A percentile compares a stretch with the other conserved stretches of the same genome.
phyloP scores from a whole-genome alignment of 2,329 filamentous ascomycete species.

The Cladosporium velox region DNA sequence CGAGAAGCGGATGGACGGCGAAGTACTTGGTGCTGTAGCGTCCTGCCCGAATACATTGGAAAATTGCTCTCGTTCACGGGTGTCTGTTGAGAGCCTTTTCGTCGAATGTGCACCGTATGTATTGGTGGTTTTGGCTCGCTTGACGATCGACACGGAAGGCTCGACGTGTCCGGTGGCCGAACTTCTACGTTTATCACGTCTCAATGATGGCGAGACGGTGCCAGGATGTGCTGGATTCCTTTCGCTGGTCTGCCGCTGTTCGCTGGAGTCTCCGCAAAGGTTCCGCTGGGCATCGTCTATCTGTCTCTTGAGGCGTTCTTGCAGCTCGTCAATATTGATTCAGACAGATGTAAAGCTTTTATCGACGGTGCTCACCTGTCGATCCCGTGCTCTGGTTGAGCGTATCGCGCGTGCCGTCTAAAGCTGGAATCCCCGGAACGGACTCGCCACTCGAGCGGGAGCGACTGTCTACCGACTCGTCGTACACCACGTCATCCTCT shows the following conservation, averaged over 20 bases:
- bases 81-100: neutral
- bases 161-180: slow-evolving; percentile 9
- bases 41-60: slow-evolving; percentile 23
- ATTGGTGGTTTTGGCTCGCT: slow-evolving; percentile 28
- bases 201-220: slow-evolving; percentile 24
- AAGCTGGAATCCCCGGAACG: neutral
- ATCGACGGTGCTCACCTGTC: slow-evolving; percentile 18
- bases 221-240: slow-evolving; percentile 20
- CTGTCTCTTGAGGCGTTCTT: slow-evolving; percentile 28
- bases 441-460: slow-evolving; percentile 14
- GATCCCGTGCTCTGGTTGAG: slow-evolving; percentile 27
- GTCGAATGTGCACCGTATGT: neutral
- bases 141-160: slow-evolving; percentile 23
- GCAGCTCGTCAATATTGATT: neutral
- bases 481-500: slow-evolving; percentile 21
- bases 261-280: slow-evolving; percentile 28
- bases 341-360: neutral
- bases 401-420: slow-evolving; percentile 19
- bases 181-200: slow-evolving; percentile 28
- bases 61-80: slow-evolving; percentile 2
- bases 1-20: slow-evolving; percentile 26
- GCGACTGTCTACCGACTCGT: neutral
- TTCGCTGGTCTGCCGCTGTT: neutral
- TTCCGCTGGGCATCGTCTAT: slow-evolving; percentile 30
- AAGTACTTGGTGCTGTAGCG: slow-evolving; percentile 20